Evolutionary conservation across 129 eudicot genomes (phyloP).

Genomic region (Tagetes patula): DNA sequence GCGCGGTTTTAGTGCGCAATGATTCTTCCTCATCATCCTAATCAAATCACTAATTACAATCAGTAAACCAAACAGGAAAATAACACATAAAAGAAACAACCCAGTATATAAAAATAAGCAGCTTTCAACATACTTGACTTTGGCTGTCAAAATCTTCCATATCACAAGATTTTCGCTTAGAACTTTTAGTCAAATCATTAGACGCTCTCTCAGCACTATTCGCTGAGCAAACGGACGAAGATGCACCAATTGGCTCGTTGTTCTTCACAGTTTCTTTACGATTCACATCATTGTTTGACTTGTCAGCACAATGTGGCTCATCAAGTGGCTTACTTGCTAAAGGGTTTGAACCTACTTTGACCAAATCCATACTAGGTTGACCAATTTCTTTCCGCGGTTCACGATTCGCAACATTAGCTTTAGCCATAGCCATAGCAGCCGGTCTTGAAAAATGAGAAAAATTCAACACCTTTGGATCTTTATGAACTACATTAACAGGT

Average conservation of each 20-base stretch:
- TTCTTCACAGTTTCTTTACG: slow-evolving; percentile 47
- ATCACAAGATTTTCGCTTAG: slow-evolving; percentile 68
- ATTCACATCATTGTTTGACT: slow-evolving; percentile 35
- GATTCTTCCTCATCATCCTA: slow-evolving; percentile 91
- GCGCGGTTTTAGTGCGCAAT: slow-evolving; percentile 47
- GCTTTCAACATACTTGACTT: slow-evolving; percentile 64
- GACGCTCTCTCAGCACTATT: slow-evolving; percentile 83
- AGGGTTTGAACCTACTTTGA: slow-evolving; percentile 35
- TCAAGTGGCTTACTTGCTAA: slow-evolving; percentile 40
- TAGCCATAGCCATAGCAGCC: slow-evolving; percentile 51
- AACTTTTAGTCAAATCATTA: slow-evolving; percentile 49
- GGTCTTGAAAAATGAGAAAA: slow-evolving; percentile 83
- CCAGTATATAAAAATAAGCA: background rate
- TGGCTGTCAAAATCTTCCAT: slow-evolving; percentile 70
- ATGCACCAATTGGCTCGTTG: slow-evolving; percentile 61
- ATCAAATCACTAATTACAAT: slow-evolving; percentile 18
- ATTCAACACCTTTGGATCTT: slow-evolving; percentile 55
- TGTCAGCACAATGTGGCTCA: slow-evolving; percentile 42
- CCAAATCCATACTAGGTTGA: slow-evolving; percentile 37
- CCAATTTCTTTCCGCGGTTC: slow-evolving; percentile 35
- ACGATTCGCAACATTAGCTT: slow-evolving; percentile 25
- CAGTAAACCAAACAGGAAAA: background rate
- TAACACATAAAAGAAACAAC: background rate
- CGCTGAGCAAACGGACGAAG: slow-evolving; percentile 94
- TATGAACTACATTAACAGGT: slow-evolving; percentile 26